Percentiles rank a stretch among this genome's conserved stretches.
phyloP scores from a whole-genome alignment of 805 yeast species.

The Maudiozyma serrabonitensis region DNA sequence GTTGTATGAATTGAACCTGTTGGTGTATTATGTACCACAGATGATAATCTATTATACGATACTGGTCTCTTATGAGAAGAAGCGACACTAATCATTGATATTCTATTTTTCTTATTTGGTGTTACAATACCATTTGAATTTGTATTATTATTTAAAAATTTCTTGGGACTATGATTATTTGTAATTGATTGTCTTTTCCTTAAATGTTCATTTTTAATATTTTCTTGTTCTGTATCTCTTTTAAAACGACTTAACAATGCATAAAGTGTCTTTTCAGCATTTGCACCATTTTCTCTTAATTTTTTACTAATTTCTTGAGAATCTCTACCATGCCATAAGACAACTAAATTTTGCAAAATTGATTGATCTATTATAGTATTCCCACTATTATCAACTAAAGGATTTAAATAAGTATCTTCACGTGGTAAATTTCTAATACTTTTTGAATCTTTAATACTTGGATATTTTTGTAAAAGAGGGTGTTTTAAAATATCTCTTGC shows the following conservation, averaged over 20 bases:
- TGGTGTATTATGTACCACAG: constrained; percentile 13
- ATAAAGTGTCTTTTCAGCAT: constrained; percentile 74
- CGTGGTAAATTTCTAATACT: constrained; percentile 31
- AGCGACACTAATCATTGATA: constrained; percentile 35
- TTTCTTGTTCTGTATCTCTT: constrained; percentile 37
- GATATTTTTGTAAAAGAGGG: constrained; percentile 72
- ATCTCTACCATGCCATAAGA: constrained; percentile 72
- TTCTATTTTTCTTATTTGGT: constrained; percentile 33
- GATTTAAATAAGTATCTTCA: constrained; percentile 32
- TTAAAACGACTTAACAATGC: constrained; percentile 65
- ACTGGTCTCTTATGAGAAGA: constrained; percentile 42
- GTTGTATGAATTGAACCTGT: constrained; percentile 14
- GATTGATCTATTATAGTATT: constrained; percentile 52
- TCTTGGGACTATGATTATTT: constrained; percentile 7
- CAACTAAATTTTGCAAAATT: constrained; percentile 64
- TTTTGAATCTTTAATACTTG: constrained; percentile 28
- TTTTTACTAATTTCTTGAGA: constrained; percentile 42
- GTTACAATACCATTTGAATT: not conserved
- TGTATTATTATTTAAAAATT: constrained; percentile 6
- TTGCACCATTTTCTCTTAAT: constrained; percentile 46
- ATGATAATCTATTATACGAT: constrained; percentile 33
- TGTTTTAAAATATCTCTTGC: constrained; percentile 70
- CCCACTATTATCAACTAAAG: constrained; percentile 24
- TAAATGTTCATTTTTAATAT: constrained; percentile 28
- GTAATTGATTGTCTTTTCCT: constrained; percentile 32